These are phyloP conservation scores for Huntiella moniliformis DNA, from an alignment of 2,329 filamentous ascomycete genomes.

Conservation along the genomic window DNA sequence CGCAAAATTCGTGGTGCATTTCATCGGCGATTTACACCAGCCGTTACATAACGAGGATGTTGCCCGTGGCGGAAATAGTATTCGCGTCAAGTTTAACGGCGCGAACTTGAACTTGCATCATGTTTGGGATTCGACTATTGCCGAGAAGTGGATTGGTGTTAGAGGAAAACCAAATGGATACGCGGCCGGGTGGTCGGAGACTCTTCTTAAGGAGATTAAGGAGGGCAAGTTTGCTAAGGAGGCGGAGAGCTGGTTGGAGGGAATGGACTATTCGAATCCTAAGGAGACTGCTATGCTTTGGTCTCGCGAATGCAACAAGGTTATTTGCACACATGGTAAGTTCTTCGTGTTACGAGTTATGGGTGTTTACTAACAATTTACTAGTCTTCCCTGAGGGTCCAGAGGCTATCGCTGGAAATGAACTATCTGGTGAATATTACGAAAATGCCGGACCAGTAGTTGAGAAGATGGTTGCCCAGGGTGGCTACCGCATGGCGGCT, in stretches of 20 bases:
- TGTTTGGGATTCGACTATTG: constrained; percentile 55
- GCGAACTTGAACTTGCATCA: constrained; percentile 46
- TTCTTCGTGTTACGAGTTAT: constrained; percentile 6
- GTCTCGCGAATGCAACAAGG: constrained; percentile 43
- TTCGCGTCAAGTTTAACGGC: constrained; percentile 42
- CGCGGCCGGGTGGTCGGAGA: constrained; percentile 36
- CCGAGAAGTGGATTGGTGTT: constrained; percentile 44
- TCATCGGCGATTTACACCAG: constrained; percentile 52
- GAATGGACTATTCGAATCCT: constrained; percentile 35
- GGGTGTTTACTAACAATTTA: neutral
- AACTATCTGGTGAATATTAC: constrained; percentile 45
- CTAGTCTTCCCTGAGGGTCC: constrained; percentile 43
- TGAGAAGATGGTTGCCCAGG: constrained; percentile 47
- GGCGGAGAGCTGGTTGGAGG: constrained; percentile 35
- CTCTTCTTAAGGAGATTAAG: constrained; percentile 34
- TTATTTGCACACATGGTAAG: constrained; percentile 43
- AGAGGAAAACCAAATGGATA: constrained; percentile 29
- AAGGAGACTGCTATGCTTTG: constrained; percentile 39
- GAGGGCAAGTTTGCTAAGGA: constrained; percentile 33
- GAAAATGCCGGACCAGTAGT: constrained; percentile 43
- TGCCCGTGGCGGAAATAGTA: constrained; percentile 46
- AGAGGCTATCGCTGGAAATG: constrained; percentile 35
- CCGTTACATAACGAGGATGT: constrained; percentile 48
- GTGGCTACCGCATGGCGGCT: constrained; percentile 47
- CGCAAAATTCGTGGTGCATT: constrained; percentile 49